These are phyloP conservation scores for Arthroderma uncinatum DNA, from an alignment of 2,329 filamentous ascomycete genomes.

Conservation along the genomic window DNA sequence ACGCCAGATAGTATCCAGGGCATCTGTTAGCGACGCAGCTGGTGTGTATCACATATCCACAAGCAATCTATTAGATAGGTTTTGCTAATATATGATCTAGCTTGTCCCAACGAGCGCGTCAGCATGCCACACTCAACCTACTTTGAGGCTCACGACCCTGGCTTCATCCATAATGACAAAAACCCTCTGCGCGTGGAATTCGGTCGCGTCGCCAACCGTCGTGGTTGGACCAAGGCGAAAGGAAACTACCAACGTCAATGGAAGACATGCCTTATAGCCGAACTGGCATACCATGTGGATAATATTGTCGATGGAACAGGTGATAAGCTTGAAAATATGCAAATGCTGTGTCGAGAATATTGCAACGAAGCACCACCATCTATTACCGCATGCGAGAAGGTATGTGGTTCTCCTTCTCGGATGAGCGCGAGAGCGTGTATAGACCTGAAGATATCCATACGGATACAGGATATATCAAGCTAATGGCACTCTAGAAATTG, in stretches of 20 bases:
- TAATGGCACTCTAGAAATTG: background rate
- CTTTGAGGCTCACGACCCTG: background rate
- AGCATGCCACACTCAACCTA: background rate
- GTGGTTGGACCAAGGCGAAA: constrained; percentile 8
- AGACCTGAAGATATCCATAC: too few species aligned
- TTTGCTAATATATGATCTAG: background rate
- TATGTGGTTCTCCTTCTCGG: background rate
- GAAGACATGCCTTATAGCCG: background rate
- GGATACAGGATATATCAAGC: too few species aligned
- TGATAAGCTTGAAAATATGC: background rate
- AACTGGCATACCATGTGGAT: background rate
- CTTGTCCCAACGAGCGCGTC: background rate
- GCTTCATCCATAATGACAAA: constrained; percentile 3
- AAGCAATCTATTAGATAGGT: background rate
- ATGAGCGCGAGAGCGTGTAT: background rate
- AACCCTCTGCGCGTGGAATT: constrained; percentile 7
- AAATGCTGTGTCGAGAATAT: background rate
- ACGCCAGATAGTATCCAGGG: background rate
- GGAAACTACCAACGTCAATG: background rate
- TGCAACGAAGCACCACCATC: background rate
- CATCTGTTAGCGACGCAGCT: background rate
- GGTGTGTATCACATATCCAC: background rate
- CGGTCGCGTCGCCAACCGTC: constrained; percentile 3
- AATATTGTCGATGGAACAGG: background rate
- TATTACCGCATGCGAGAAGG: constrained; percentile 2